Evolutionary conservation across 2,329 filamentous ascomycete genomes (phyloP), one percentile per base, ranked within the genome.

Genomic region (Alternaria viburni): DNA sequence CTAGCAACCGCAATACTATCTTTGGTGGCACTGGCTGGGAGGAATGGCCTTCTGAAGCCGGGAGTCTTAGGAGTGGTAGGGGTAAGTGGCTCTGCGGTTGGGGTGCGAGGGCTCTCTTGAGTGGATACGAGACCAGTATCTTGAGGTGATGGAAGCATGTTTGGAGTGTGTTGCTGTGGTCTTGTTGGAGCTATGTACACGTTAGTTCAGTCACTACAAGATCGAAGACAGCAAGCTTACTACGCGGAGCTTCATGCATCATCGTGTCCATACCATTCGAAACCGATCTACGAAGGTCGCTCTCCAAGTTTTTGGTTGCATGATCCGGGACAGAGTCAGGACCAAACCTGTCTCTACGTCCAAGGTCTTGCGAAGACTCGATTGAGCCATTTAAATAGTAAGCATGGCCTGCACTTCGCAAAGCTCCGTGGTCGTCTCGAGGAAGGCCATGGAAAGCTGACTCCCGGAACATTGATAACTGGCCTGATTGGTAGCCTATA

Each of bases 11-110:
- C 46, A 5, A 19, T 23, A 6, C 32, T 54, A 3, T 51, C 26
- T 36, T 30, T 54, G n/a, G 56, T 47, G 9, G 55, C 30, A 50
- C 57, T 62, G 6, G 54, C 56, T 30, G 65, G 64, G 17, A 60
- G 15, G 5, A n/a, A 6, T 0, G 67, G 66, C 15, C 57, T 65
- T 32, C 67, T 74, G 50, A 68, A 69, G 5, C 23, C 17, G 6
- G 51, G 6, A 5, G 21, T 30, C 12, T 28, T 23, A 6, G 17
- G 11, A 11, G n/a, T 41, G 23, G 21, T 21, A 5, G 26, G 32
- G 6, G 32, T 51, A n/a, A 41, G 25, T 28, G 54, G 46, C 21
- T 47, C 25, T 3, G 28, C 36, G 11, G 52, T 25, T 43, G 25
- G 54, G 23, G 55, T 21, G 12, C 47, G 26, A 17, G 64, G 61